A percentile compares a stretch with the other conserved stretches of the same genome.
Evolutionary conservation across 495 filamentous ascomycete species (phyloP).

Genomic region (Penicillium cataractarum): DNA sequence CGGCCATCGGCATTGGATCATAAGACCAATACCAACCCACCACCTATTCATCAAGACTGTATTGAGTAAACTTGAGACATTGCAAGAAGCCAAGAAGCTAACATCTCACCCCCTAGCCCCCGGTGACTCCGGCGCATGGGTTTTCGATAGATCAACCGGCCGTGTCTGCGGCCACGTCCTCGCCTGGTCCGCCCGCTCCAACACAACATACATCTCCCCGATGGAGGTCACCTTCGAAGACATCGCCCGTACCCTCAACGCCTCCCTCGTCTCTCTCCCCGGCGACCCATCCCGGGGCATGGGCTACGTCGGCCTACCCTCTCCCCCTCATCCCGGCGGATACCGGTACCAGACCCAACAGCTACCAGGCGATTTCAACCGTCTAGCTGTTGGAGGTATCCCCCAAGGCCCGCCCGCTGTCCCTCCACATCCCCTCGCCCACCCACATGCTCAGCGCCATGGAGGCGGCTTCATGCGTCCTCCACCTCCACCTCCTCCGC

Average conservation of each 20-base stretch:
- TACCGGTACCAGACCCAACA: constrained; percentile 34
- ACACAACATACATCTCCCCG: constrained; percentile 84
- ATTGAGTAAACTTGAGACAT: constrained; percentile 24
- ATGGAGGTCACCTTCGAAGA: constrained; percentile 91
- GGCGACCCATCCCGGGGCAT: constrained; percentile 36
- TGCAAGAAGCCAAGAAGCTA: constrained; percentile 20
- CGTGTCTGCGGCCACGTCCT: constrained; percentile 87
- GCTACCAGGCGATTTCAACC: constrained; percentile 41
- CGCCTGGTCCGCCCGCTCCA: constrained; percentile 76
- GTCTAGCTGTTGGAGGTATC: constrained; percentile 20
- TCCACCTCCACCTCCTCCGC: constrained; percentile 27
- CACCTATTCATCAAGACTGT: constrained; percentile 11
- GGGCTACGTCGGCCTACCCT: constrained; percentile 24
- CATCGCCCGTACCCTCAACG: constrained; percentile 72
- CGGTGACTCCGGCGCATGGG: constrained; percentile 92
- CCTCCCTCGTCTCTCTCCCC: constrained; percentile 44
- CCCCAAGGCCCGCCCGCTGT: constrained; percentile 13
- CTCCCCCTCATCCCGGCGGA: constrained; percentile 13
- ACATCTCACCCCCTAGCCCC: constrained; percentile 55
- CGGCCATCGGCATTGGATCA: constrained; percentile 8
- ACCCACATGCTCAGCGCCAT: constrained; percentile 20
- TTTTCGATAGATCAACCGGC: constrained; percentile 80
- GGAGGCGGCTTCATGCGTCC: constrained; percentile 15
- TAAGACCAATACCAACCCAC: constrained; percentile 6
- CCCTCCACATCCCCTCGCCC: constrained; percentile 16